Evolutionary conservation across 2,329 filamentous ascomycete genomes (phyloP).

Genomic region (Ploettnerulaceae sp.): DNA sequence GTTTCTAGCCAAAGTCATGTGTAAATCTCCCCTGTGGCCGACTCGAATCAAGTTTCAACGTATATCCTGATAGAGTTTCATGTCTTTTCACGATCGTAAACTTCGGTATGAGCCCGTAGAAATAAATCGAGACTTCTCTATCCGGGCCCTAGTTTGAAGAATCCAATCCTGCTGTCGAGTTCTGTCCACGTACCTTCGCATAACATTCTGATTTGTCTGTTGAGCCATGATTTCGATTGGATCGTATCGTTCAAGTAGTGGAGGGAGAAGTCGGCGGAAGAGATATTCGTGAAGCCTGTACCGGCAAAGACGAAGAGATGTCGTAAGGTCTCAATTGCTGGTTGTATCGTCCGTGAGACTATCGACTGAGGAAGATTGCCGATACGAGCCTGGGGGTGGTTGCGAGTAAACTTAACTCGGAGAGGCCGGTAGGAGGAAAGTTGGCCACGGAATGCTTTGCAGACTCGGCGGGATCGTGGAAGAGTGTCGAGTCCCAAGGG

Average conservation of each 20-base stretch:
- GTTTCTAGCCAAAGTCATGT: background rate
- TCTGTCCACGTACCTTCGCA: constrained; percentile 37
- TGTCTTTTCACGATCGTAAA: no score
- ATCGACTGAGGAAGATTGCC: constrained; percentile 18
- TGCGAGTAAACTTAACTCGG: constrained; percentile 17
- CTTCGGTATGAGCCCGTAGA: no score
- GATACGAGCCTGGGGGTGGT: constrained; percentile 26
- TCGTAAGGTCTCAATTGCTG: constrained; percentile 9
- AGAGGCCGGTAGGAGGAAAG: constrained; percentile 19
- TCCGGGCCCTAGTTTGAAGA: no score
- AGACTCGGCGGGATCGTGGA: no score
- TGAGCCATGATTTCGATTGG: constrained; percentile 30
- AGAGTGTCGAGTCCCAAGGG: background rate
- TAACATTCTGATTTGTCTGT: constrained; percentile 38
- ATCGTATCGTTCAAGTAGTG: constrained; percentile 10
- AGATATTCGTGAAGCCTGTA: constrained; percentile 20
- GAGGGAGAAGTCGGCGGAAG: constrained; percentile 5
- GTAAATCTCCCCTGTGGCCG: background rate
- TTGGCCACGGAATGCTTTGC: no score
- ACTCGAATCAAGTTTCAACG: background rate
- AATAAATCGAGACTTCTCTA: no score
- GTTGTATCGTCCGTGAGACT: constrained; percentile 1
- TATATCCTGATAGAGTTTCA: no score
- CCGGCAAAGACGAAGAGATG: constrained; percentile 21
- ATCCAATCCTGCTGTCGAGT: background rate